Conservation (phyloP, 1,284 basidiomycete genomes). For the Trametes polyzona region DNA sequence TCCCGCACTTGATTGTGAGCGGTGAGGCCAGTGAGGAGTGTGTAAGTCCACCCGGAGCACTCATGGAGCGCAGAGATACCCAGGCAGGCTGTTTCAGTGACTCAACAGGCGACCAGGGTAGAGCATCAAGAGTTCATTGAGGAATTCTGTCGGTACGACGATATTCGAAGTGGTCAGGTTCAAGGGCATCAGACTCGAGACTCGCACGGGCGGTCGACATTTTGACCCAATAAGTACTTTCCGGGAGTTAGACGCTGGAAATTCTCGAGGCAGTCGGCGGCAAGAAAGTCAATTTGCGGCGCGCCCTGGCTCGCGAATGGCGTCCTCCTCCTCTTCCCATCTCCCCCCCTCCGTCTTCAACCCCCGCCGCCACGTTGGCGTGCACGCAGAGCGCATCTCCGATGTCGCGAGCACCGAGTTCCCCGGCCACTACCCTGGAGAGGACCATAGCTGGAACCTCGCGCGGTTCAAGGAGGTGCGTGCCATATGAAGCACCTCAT, state of each 20-base stretch:
- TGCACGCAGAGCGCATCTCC: conserved; percentile 75
- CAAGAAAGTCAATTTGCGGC: conserved; percentile 25
- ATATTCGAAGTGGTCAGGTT: no score
- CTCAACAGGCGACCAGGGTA: no score
- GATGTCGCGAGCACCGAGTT: conserved; percentile 87
- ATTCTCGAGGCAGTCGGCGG: neutral
- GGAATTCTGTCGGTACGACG: no score
- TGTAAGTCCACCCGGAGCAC: no score
- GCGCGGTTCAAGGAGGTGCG: conserved; percentile 76
- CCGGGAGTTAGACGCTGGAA: neutral
- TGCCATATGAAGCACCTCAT: conserved; percentile 3
- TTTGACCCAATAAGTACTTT: neutral
- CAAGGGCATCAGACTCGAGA: no score
- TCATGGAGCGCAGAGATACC: no score
- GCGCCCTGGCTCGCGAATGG: conserved; percentile 25
- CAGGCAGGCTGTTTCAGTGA: no score
- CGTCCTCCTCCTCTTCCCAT: conserved; percentile 30
- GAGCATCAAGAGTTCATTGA: no score
- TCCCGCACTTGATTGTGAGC: no score
- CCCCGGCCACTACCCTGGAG: conserved; percentile 84
- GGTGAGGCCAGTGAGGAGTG: no score
- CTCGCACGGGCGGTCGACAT: no score
- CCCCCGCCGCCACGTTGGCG: conserved; percentile 53
- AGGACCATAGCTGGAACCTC: conserved; percentile 86
- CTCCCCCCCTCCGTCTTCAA: conserved; percentile 37